Evolutionary conservation across 495 filamentous ascomycete species (phyloP), one percentile per base, ranked within the genome.

Genomic region (Achaetomiella virescens): DNA sequence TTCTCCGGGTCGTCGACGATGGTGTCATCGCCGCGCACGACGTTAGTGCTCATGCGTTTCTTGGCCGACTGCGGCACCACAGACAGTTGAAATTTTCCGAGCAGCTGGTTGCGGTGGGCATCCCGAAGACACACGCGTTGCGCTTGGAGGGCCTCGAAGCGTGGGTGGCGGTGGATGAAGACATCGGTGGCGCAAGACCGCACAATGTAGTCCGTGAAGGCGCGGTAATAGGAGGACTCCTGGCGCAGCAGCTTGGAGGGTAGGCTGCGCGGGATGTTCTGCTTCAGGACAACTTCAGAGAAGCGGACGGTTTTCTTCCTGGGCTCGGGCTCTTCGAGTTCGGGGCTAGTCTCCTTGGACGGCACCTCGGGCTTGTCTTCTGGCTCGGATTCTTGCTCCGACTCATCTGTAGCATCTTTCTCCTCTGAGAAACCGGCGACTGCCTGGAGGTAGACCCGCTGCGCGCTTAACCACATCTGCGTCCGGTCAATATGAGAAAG

Each of bases 151-250:
- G 92, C 91, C 65, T 97, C 93, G 50, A 90, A 93, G 45, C 93
- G 85, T 27, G 87, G 81, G 57, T 87, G 83, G 4, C 88, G 85
- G 66, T 96, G 87, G 54, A 90, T 76, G 62, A 95, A 95, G 12
- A 84, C 81, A 67, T 97, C 93, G n/a, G 66, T 72, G 48, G 76
- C 72, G 52, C 74, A 78, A 24, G 79, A 80, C 40, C 75, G 75
- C 31, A 82, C 76, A 42, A 81, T 72, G 42, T 86, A 75, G 42
- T 85, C 82, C 57, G 88, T 84, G 68, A 96, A 97, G 24, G 90
- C 90, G 57, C 89, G 85, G 77, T 92, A 91, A 67, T 93, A 96
- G n/a, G 91, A 88, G 1, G 86, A 86, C 62, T 95, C 89, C 64
- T 84, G 75, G 64, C 76, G 67, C 64, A 67, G 43, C 61, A 76